Evolutionary conservation across 768 basidiomycete species (phyloP).

Genomic region (Porpolomopsis calyptriformis): DNA sequence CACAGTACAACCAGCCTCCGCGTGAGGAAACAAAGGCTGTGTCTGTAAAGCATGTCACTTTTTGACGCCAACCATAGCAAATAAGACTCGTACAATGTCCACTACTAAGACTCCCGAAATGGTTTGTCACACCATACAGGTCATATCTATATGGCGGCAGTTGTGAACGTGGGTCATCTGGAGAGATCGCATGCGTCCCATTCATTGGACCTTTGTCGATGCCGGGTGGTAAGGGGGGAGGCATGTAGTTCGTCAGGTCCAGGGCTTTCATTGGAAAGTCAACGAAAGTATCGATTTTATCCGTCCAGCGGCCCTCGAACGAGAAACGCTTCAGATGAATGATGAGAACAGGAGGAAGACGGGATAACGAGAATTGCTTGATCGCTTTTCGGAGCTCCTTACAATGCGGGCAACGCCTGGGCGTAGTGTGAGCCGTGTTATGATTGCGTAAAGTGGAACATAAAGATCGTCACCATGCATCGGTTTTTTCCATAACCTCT

Average conservation of each 20-base stretch:
- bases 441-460: not conserved
- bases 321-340: constrained; percentile 92
- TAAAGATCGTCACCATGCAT: constrained; percentile 66
- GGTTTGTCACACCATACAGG: constrained; percentile 91
- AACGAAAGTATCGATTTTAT: constrained; percentile 92
- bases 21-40: constrained; percentile 85
- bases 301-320: constrained; percentile 82
- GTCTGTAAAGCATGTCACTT: constrained; percentile 37
- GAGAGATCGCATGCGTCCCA: constrained; percentile 30
- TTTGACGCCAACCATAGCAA: not conserved
- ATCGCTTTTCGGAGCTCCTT: constrained; percentile 78
- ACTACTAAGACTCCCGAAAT: constrained; percentile 86
- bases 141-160: constrained; percentile 89
- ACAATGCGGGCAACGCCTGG: constrained; percentile 91
- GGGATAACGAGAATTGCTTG: constrained; percentile 81
- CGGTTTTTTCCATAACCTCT: constrained; percentile 84
- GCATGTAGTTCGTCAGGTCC: constrained; percentile 75
- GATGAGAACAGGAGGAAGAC: constrained; percentile 85
- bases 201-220: constrained; percentile 41
- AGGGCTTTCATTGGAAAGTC: constrained; percentile 68
- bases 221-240: constrained; percentile 62
- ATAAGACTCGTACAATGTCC: constrained; percentile 74
- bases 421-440: constrained; percentile 1
- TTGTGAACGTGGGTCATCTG: constrained; percentile 70
- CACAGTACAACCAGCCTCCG: constrained; percentile 87